Evolutionary conservation across 2,329 filamentous ascomycete species (phyloP), one percentile per base, ranked within the genome.

Genomic region (Didymella exigua): DNA sequence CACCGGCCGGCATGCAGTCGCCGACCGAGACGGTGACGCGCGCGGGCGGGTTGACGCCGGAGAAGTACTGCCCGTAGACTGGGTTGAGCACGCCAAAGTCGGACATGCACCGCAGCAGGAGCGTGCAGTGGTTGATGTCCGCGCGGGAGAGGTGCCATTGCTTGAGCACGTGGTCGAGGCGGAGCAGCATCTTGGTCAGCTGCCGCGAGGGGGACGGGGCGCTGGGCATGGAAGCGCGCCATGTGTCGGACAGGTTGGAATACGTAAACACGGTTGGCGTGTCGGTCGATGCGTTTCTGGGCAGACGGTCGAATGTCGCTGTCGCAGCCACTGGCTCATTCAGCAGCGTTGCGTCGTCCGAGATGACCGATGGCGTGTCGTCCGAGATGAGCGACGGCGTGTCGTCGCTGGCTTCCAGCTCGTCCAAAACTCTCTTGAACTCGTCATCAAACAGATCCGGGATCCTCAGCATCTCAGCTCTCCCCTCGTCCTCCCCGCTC

Each of bases 1-100:
- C 76, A 9, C 80, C 81, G 0, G 69, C 41, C 0, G 89, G 89
- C 7, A 97, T 80, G 6, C 80, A 70, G 43, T 85, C 77, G 3
- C 91, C 91, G 59, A 89, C 89, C 0, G 91, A 88, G 43, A 98
- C 84, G 5, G 92, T 96, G 44, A 96, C 89, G 44, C 95, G 81
- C 0, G 93, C 86, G 0, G 95, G 91, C 0, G 95, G 95, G 61
- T 93, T 96, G 0, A 93, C 89, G 43, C 83, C 80, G 18, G 78
- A 77, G 75, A 98, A 98, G 36, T 92, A 82, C 8, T 82, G 79
- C 5, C 85, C 86, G 74, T 98, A 99, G 59, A 89, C 78, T 23
- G 79, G 74, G 75, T 98, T 98, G 63, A 96, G 79, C 14, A 78
- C 67, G 0, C 85, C 79, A 73, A 98, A 99, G 75, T 92, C 86